A percentile compares a stretch with the other conserved stretches of the same genome.
Conservation (phyloP, 2,329 filamentous ascomycete species). For the Cyphellophora europaea region DNA sequence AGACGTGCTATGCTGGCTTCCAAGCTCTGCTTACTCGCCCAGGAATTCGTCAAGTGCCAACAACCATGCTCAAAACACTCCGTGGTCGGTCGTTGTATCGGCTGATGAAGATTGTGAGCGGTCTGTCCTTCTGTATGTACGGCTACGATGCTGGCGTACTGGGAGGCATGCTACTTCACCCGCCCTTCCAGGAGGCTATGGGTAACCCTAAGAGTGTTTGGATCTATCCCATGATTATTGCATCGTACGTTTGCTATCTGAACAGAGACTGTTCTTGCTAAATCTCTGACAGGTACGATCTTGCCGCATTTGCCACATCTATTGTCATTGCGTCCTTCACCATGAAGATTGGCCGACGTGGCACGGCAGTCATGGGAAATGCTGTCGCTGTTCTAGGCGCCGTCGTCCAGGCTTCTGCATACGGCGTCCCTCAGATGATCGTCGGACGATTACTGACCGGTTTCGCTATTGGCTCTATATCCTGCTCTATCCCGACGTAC, state of each 20-base stretch:
- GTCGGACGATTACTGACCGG: slow-evolving; percentile 12
- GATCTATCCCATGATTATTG: slow-evolving; percentile 19
- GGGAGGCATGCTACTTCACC: too few species aligned
- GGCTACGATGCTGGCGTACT: too few species aligned
- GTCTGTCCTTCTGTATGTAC: too few species aligned
- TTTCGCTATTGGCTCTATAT: slow-evolving; percentile 23
- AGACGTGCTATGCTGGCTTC: too few species aligned
- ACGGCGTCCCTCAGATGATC: slow-evolving; percentile 20
- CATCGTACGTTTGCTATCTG: slow-evolving; percentile 17
- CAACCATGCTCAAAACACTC: too few species aligned
- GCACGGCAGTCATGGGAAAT: slow-evolving; percentile 18
- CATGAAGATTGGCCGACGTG: slow-evolving; percentile 16
- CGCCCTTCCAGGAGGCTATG: too few species aligned
- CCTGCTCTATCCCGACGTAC: slow-evolving; percentile 21
- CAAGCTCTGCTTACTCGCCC: too few species aligned
- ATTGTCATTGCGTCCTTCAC: slow-evolving; percentile 18
- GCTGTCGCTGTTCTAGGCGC: slow-evolving; percentile 21
- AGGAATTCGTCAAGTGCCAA: too few species aligned
- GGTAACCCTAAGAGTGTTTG: slow-evolving; percentile 5
- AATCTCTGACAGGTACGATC: slow-evolving; percentile 18
- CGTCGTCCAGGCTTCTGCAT: slow-evolving; percentile 19
- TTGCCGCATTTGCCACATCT: slow-evolving; percentile 15
- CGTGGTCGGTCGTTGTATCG: too few species aligned
- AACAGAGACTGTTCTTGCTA: slow-evolving; percentile 13
- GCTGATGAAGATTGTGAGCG: too few species aligned